Evolutionary conservation across 768 basidiomycete species (phyloP).

Genomic region (Tylopilus balloui): DNA sequence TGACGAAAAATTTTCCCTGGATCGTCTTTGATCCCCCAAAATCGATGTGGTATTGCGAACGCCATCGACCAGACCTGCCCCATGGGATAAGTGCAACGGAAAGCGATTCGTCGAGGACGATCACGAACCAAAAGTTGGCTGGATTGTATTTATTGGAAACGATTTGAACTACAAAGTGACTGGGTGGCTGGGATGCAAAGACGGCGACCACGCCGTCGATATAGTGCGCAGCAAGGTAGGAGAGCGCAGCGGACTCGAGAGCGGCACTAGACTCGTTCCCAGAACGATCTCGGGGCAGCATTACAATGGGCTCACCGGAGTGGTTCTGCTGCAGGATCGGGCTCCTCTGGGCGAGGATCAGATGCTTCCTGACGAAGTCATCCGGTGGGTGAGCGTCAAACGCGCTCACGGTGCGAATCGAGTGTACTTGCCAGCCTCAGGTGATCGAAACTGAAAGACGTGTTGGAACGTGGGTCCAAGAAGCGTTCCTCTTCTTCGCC

Average conservation of each 20-base stretch:
- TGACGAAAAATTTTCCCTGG: constrained; percentile 69
- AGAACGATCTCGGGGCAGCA: background rate
- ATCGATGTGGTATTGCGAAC: constrained; percentile 80
- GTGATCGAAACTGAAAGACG: constrained; percentile 82
- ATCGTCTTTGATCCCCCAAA: constrained; percentile 52
- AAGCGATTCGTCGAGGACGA: background rate
- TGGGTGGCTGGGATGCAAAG: constrained; percentile 50
- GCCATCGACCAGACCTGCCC: constrained; percentile 89
- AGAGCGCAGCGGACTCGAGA: constrained; percentile 60
- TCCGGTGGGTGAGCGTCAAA: constrained; percentile 1
- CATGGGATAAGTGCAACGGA: background rate
- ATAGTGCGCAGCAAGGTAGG: constrained; percentile 80
- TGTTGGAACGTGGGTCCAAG: constrained; percentile 77
- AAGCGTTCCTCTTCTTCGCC: constrained; percentile 60
- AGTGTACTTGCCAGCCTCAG: constrained; percentile 60
- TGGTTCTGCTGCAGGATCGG: constrained; percentile 62
- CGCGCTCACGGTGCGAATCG: background rate
- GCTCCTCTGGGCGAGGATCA: constrained; percentile 60
- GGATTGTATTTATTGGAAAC: constrained; percentile 98
- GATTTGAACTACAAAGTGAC: constrained; percentile 65
- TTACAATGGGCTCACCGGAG: constrained; percentile 53
- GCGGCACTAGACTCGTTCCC: constrained; percentile 45
- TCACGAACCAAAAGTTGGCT: constrained; percentile 78
- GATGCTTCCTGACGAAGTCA: constrained; percentile 60
- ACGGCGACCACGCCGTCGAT: constrained; percentile 72